phyloP scores from a whole-genome alignment of 148 eudicot species.

The Camellia lanceoleosa region DNA sequence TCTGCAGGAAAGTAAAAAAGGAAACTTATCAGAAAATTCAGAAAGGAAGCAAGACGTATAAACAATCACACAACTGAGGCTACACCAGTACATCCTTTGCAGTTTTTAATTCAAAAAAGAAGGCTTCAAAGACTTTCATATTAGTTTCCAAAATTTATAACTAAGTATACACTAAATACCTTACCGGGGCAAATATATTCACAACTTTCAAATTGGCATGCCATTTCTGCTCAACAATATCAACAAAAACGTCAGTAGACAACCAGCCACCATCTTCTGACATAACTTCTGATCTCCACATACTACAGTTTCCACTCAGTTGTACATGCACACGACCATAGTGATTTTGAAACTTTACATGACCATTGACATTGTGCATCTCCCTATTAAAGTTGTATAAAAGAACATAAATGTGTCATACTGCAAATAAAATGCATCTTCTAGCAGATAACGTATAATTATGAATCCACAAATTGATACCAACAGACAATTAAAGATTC shows the following conservation, averaged over 20 bases:
- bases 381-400: conserved; percentile 44
- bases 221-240: conserved; percentile 91
- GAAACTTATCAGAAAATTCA: background rate
- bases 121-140: background rate
- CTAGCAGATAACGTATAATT: background rate
- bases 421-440: conserved; percentile 7
- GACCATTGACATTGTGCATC: conserved; percentile 84
- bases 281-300: conserved; percentile 69
- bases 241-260: conserved; percentile 91
- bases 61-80: conserved; percentile 17
- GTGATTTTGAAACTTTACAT: conserved; percentile 81
- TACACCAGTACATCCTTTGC: conserved; percentile 7
- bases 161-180: conserved; percentile 32
- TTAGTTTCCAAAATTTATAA: conserved; percentile 2
- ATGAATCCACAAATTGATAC: background rate
- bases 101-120: conserved; percentile 2
- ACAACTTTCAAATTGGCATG: conserved; percentile 82
- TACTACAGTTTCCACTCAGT: conserved; percentile 80
- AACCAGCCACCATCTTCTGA: conserved; percentile 92
- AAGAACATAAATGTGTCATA: conserved; percentile 20
- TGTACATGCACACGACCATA: conserved; percentile 85
- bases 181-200: conserved; percentile 93
- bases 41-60: conserved; percentile 9
- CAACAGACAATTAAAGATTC: background rate
- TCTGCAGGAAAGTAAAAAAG: conserved; percentile 46